Evolutionary conservation across 2,329 filamentous ascomycete species (phyloP), one percentile per base, ranked within the genome.

Genomic region (Penicillium corylophilum): DNA sequence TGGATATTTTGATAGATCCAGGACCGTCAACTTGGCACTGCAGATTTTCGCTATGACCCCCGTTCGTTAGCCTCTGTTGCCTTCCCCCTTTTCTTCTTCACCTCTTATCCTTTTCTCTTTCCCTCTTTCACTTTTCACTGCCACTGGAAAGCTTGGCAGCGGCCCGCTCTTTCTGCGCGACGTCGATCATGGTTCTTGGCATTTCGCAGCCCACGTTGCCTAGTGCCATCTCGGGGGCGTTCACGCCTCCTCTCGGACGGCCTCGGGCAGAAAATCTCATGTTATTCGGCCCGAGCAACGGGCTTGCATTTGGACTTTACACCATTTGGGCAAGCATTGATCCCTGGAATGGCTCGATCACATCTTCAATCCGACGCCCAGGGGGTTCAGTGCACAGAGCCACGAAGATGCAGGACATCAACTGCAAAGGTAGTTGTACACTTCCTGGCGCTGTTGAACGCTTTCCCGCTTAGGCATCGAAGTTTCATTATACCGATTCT

Each of bases 181-280:
- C 53, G 65, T 66, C 62, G 66, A 69, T 69, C 66, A 49, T 54
- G 41, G 36, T 53, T 54, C 62, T 68, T 68, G 65, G 63, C 64
- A 10, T 46, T 46, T 47, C 42, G 22, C 24, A 22, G 53, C 53
- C 46, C 58, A 54, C 50, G 49, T 57, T 59, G 50, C 33, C 49
- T 39, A 10, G 26, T 10, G 39, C 45, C 46, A 46, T 28, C 35
- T 45, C 40, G n/a, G 41, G 45, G 4, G 36, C 20, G 46, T 52
- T 48, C 18, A 20, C 22, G 13, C 29, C 31, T 47, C 33, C 35
- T 42, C 41, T 51, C 51, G 35, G 44, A 23, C 26, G 12, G n/a
- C n/a, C 18, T 35, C 33, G 33, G 33, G 13, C 22, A 29, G 26
- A 3, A 12, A 13, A 22, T n/a, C 4, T 5, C 40, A 18, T 18